These are phyloP conservation scores for Pseudoscleropodium purum DNA, from an alignment of 225 moss, liverwort and hornwort genomes.

Conservation along the genomic window DNA sequence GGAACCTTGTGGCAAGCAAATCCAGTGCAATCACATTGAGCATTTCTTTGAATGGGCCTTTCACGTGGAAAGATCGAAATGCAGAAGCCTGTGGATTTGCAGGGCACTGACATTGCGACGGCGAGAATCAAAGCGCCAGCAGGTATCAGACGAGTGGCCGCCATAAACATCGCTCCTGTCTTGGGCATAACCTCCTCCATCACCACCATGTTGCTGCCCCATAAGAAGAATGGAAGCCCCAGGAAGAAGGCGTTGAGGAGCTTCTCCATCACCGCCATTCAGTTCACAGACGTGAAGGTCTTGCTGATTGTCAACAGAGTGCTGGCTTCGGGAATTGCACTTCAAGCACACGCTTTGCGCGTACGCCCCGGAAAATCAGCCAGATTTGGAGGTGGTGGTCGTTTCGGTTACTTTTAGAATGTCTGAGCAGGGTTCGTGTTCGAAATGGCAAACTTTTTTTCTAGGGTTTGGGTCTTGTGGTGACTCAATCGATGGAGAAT, in stretches of 20 bases:
- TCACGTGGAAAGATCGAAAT: not conserved
- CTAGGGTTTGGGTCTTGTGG: not conserved
- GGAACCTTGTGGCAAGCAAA: not conserved
- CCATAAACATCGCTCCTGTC: conserved; percentile 81
- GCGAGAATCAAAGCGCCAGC: conserved; percentile 45
- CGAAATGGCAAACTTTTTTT: not conserved
- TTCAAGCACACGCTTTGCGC: not conserved
- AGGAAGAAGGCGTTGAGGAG: conserved; percentile 31
- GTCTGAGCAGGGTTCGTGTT: too few relatives aligned
- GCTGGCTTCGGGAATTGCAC: not conserved
- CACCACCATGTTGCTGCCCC: conserved; percentile 78
- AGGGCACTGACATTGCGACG: conserved; percentile 11
- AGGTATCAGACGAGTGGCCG: conserved; percentile 45
- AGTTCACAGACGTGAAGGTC: not conserved
- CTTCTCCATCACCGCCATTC: not conserved
- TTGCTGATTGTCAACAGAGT: not conserved
- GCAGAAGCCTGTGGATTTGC: not conserved
- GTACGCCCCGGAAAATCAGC: not conserved
- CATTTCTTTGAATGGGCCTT: not conserved
- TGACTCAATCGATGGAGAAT: not conserved
- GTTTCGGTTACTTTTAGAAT: not conserved
- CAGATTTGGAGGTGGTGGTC: not conserved
- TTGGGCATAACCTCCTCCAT: conserved; percentile 69
- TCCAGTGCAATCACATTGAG: not conserved
- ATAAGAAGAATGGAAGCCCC: conserved; percentile 60